Conservation (phyloP, 805 yeast species). For the Nakazawaea ishiwadae region DNA sequence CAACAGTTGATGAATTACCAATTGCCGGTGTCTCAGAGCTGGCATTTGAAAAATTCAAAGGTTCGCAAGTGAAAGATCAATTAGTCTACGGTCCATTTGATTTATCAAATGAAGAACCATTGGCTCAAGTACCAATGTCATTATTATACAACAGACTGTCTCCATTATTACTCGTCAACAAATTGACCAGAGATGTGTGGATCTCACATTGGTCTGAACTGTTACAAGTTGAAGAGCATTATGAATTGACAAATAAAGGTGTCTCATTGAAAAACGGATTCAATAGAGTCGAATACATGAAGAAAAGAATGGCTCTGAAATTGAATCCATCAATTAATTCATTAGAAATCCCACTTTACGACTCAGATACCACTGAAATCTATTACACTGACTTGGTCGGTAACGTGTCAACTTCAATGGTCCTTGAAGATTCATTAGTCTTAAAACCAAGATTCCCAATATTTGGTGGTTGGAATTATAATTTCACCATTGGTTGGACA, state of each 20-base stretch:
- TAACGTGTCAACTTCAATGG: constrained; percentile 74
- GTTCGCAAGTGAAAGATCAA: constrained; percentile 28
- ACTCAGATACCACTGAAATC: constrained; percentile 46
- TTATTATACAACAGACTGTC: constrained; percentile 58
- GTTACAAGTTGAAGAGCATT: constrained; percentile 77
- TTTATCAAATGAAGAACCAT: constrained; percentile 34
- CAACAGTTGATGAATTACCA: constrained; percentile 29
- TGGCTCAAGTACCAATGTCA: constrained; percentile 41
- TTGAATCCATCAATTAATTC: constrained; percentile 57
- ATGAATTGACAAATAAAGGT: constrained; percentile 73
- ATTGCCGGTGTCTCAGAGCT: constrained; percentile 3
- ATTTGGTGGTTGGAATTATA: constrained; percentile 94
- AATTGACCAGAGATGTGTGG: constrained; percentile 76
- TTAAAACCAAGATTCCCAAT: constrained; percentile 89
- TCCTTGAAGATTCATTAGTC: constrained; percentile 40
- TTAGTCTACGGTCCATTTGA: constrained; percentile 54
- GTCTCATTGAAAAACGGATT: constrained; percentile 69
- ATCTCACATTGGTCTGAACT: constrained; percentile 78
- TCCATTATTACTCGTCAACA: constrained; percentile 60
- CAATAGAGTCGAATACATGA: constrained; percentile 75
- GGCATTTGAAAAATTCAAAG: constrained; percentile 1
- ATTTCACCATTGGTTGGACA: constrained; percentile 95
- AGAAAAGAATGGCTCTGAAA: constrained; percentile 44
- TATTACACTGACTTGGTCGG: constrained; percentile 91
- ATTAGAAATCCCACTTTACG: constrained; percentile 52